Evolutionary conservation across 306 rosid species (phyloP).

Genomic region (Cucurbita argyrosperma): DNA sequence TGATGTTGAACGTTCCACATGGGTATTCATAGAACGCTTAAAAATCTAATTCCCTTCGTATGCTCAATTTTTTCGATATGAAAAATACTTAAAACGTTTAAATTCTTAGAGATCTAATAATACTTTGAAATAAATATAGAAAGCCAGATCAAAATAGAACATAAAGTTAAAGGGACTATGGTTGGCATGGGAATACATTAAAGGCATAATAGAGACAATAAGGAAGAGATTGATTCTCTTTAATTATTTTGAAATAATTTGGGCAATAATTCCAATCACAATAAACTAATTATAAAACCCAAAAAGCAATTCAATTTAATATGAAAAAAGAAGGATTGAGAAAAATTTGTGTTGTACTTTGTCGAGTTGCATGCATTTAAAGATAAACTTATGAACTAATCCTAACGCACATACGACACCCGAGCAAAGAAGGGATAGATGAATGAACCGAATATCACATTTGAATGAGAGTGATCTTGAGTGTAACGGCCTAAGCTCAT

Average conservation of each 20-base stretch:
- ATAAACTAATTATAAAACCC: conserved; percentile 21
- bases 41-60: neutral
- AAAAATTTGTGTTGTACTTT: conserved; percentile 37
- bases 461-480: too few species aligned
- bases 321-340: conserved; percentile 11
- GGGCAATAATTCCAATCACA: conserved; percentile 11
- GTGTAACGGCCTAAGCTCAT: too few species aligned
- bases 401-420: conserved; percentile 11
- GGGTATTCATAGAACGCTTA: too few species aligned
- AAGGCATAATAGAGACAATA: neutral
- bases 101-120: neutral
- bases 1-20: too few species aligned
- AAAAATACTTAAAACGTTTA: neutral
- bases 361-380: conserved; percentile 46
- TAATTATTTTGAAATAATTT: neutral
- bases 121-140: neutral
- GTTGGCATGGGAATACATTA: neutral
- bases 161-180: neutral
- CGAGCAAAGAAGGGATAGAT: too few species aligned
- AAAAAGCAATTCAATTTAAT: conserved; percentile 30
- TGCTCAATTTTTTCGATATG: too few species aligned
- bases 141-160: neutral
- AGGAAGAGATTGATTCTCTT: neutral
- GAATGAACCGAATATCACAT: too few species aligned
- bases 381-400: conserved; percentile 40